These are phyloP conservation scores for Penicillium simplicissimum DNA, from an alignment of 495 filamentous ascomycete species.

Conservation along the genomic window DNA sequence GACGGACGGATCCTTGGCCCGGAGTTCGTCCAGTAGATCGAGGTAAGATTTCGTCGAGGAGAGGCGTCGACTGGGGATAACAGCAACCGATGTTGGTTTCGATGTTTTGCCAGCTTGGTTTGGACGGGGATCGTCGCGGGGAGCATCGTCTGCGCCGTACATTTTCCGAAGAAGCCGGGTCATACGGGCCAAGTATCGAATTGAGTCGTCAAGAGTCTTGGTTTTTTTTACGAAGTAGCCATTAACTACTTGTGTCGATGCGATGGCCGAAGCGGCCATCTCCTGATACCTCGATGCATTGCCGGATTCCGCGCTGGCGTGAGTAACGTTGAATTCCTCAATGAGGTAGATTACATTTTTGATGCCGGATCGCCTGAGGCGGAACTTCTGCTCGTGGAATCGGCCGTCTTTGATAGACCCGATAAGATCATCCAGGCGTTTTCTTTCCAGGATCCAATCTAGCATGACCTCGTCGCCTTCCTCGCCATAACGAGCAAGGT, in stretches of 20 bases:
- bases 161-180: constrained; percentile 65
- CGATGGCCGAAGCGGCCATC: constrained; percentile 70
- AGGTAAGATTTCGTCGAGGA: constrained; percentile 68
- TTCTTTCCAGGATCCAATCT: constrained; percentile 82
- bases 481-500: constrained; percentile 55
- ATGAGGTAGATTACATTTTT: constrained; percentile 80
- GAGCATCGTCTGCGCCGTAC: constrained; percentile 55
- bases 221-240: constrained; percentile 83
- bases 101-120: constrained; percentile 3
- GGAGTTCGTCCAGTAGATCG: constrained; percentile 60
- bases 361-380: constrained; percentile 68
- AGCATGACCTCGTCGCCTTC: constrained; percentile 76
- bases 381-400: constrained; percentile 86
- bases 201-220: constrained; percentile 74
- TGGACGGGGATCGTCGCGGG: constrained; percentile 10
- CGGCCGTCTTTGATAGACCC: constrained; percentile 79
- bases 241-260: constrained; percentile 78
- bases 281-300: constrained; percentile 58
- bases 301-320: constrained; percentile 30
- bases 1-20: constrained; percentile 43
- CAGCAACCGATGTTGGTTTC: constrained; percentile 19
- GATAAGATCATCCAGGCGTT: constrained; percentile 79
- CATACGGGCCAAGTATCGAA: constrained; percentile 75
- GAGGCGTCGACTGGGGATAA: constrained; percentile 67
- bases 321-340: constrained; percentile 65